Base-by-base conservation (phyloP, 2,329 filamentous ascomycete genomes). In the Fonsecaea monophora region DNA sequence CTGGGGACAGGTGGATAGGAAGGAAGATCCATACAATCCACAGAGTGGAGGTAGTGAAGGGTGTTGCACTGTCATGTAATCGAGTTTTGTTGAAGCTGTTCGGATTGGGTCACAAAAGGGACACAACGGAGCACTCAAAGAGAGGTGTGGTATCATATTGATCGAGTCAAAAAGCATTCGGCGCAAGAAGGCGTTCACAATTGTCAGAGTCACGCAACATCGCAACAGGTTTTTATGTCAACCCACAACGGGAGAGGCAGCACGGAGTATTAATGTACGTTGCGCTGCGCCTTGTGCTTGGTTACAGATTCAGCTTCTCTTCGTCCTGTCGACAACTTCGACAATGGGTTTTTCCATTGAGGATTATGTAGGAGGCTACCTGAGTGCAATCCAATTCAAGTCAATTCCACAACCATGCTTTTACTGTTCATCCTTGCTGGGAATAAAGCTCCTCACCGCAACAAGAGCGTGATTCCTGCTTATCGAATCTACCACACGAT, bases 11-110 rank as follows among this genome's bases (percentile, higher is more conserved):
- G 92, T 98, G 72, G 92, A 96, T 77, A 94, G 93, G 85, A 90
- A 91, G 79, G 95, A 98, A 78, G 95, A 99, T 79, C 95, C 95
- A n/a, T 99, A 99, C 79, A 93, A 94, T 76, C 94, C 94, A 73
- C 94, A 96, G 84, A 92, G 96, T 83, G 92, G 87, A 64, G 71
- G 71, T 9, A 70, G 58, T 53, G 91, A 89, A 77, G 91, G 93
- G 75, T 99, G 95, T 88, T 99, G 95, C 84, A 86, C 90, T 76
- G 89, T 99, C 82, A 98, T 98, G 94, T 98, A 85, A 83, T 65
- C 21, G 60, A 45, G 55, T 25, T 35, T 21, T 38, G 45, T 61
- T 40, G 45, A 53, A 34, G 59, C 25, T 58, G 55, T 40, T 48
- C 35, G 62, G 60, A 21, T 32, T 53, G 59, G 32, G 37, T n/a